A percentile compares a stretch with the other conserved stretches of the same genome.
Evolutionary conservation across 1,284 basidiomycete species (phyloP).

Genomic region (Cryptococcus jaspeensis): DNA sequence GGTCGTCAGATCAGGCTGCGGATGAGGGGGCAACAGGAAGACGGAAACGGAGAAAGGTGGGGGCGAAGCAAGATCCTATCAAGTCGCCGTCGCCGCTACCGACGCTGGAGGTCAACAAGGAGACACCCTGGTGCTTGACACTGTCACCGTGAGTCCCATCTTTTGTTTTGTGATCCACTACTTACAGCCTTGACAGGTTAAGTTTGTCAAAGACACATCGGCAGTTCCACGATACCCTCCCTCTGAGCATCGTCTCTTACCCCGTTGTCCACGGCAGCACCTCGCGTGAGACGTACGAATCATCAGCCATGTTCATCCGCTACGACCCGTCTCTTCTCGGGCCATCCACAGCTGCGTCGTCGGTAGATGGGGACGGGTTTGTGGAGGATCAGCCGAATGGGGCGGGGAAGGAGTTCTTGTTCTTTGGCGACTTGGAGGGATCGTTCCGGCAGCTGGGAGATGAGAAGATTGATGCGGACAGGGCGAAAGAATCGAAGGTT

Average conservation of each 20-base stretch:
- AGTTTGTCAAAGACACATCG: conserved; percentile 15
- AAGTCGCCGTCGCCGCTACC: background rate
- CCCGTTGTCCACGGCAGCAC: conserved; percentile 48
- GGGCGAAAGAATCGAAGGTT: conserved; percentile 11
- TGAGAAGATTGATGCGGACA: conserved; percentile 17
- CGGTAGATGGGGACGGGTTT: background rate
- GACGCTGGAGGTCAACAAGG: background rate
- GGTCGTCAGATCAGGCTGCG: conserved; percentile 23
- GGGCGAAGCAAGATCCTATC: background rate
- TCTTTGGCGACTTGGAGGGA: conserved; percentile 49
- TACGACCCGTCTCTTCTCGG: conserved; percentile 22
- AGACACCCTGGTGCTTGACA: conserved; percentile 5
- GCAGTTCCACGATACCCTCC: conserved; percentile 34
- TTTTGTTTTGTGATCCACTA: background rate
- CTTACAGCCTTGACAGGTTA: conserved; percentile 2
- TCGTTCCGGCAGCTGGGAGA: conserved; percentile 24
- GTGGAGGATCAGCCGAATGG: background rate
- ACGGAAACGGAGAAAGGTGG: background rate
- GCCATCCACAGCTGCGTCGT: background rate
- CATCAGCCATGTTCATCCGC: conserved; percentile 48
- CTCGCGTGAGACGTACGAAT: conserved; percentile 41
- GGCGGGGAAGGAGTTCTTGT: conserved; percentile 40
- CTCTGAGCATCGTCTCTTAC: conserved; percentile 38
- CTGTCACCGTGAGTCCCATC: conserved; percentile 5
- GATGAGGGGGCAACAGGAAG: conserved; percentile 8